Conservation (phyloP, 192 early-diverging fungal species). For the Lobosporangium transversale region DNA sequence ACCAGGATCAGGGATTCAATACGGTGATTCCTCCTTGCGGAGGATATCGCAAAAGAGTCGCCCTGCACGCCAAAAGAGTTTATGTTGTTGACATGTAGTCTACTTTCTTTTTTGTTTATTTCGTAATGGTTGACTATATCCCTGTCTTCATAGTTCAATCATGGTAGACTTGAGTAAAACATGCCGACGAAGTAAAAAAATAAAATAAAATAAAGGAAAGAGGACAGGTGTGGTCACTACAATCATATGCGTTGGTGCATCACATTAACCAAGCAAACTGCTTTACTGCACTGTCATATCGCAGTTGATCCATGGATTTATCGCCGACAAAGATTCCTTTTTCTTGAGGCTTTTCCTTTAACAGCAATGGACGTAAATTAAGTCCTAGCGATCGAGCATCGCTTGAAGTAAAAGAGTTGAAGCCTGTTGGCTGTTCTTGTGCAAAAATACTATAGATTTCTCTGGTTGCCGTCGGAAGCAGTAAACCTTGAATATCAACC, state of each 20-base stretch:
- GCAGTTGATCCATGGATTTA: constrained; percentile 37
- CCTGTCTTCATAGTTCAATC: no score
- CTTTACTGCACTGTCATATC: not conserved
- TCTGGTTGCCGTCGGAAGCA: constrained; percentile 17
- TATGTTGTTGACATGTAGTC: constrained; percentile 51
- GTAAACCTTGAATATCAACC: constrained; percentile 30
- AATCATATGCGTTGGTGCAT: no score
- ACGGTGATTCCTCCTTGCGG: constrained; percentile 61
- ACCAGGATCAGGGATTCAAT: constrained; percentile 63
- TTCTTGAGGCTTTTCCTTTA: not conserved
- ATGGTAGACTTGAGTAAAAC: no score
- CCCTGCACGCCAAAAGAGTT: constrained; percentile 53
- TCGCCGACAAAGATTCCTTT: constrained; percentile 4
- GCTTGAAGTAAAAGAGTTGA: constrained; percentile 8
- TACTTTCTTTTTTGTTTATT: not conserved
- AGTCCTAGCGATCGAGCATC: constrained; percentile 38
- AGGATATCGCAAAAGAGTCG: constrained; percentile 63
- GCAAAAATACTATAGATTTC: constrained; percentile 9
- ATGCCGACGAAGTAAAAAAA: not conserved
- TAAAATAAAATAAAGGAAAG: not conserved
- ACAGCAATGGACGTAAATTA: constrained; percentile 19
- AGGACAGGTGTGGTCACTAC: no score
- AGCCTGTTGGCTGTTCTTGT: constrained; percentile 14
- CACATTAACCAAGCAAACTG: constrained; percentile 26
- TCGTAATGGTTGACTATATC: no score